Conservation (phyloP, 1,139 yeast species). For the Candida sp. region DNA sequence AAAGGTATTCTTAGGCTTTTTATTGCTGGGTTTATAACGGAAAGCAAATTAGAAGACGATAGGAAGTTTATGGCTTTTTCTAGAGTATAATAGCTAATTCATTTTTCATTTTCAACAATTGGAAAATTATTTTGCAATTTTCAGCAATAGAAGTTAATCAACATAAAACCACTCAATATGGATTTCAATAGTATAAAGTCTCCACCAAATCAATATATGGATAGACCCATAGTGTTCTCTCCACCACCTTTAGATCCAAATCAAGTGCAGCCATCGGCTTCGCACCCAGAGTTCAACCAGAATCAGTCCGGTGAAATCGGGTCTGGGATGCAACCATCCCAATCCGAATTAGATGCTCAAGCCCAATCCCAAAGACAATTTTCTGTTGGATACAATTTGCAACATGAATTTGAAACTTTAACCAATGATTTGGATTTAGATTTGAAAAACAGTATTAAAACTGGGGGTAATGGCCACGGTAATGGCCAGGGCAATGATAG, state of each 20-base stretch:
- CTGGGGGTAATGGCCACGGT: neutral
- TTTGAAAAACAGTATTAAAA: constrained; percentile 19
- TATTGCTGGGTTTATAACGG: neutral
- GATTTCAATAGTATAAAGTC: neutral
- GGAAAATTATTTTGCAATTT: neutral
- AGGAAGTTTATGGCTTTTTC: neutral
- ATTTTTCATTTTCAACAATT: neutral
- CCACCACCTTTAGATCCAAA: constrained; percentile 36
- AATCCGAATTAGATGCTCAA: neutral
- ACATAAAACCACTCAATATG: neutral
- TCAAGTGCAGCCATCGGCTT: constrained; percentile 5
- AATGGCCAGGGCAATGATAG: neutral
- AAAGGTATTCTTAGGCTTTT: too few species aligned
- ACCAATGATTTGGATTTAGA: constrained; percentile 48
- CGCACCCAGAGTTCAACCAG: constrained; percentile 4
- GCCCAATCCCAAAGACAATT: constrained; percentile 22
- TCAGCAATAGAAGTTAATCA: too few species aligned
- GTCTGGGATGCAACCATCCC: neutral
- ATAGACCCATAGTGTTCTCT: constrained; percentile 38
- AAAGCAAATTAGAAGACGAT: neutral
- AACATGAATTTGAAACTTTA: constrained; percentile 45
- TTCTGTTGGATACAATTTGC: constrained; percentile 43
- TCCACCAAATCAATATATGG: constrained; percentile 10
- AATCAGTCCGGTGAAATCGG: neutral
- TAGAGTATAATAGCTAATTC: neutral